Evolutionary conservation across 2,329 filamentous ascomycete genomes (phyloP).

Genomic region (Chaetomium globosum): DNA sequence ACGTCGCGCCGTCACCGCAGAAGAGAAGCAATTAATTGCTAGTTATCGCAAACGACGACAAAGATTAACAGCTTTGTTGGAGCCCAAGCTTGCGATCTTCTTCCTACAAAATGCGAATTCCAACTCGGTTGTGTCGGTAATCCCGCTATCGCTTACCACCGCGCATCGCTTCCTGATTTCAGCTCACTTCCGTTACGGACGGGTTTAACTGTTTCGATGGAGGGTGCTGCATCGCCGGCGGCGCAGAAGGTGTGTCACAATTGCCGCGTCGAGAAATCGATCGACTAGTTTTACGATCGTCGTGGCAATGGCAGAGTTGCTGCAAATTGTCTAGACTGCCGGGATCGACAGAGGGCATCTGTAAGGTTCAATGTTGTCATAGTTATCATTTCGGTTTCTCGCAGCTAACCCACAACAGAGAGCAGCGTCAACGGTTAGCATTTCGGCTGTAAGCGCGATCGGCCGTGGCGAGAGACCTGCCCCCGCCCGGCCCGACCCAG

Average conservation of each 20-base stretch:
- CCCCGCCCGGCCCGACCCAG: neutral
- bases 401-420: neutral
- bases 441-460: neutral
- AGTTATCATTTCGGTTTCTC: neutral
- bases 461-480: neutral
- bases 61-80: too few species aligned
- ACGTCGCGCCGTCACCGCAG: too few species aligned
- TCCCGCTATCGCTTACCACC: too few species aligned
- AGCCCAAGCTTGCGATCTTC: too few species aligned
- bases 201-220: neutral
- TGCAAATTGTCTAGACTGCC: neutral
- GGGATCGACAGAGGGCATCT: neutral
- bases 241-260: neutral
- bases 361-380: neutral
- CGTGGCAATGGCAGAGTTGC: neutral
- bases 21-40: too few species aligned
- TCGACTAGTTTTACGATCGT: neutral
- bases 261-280: neutral
- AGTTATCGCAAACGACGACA: too few species aligned
- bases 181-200: neutral
- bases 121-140: too few species aligned
- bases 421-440: neutral
- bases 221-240: neutral
- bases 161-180: neutral
- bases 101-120: too few species aligned